Conservation (phyloP, 1,284 basidiomycete species). For the Tausonia pullulans region DNA sequence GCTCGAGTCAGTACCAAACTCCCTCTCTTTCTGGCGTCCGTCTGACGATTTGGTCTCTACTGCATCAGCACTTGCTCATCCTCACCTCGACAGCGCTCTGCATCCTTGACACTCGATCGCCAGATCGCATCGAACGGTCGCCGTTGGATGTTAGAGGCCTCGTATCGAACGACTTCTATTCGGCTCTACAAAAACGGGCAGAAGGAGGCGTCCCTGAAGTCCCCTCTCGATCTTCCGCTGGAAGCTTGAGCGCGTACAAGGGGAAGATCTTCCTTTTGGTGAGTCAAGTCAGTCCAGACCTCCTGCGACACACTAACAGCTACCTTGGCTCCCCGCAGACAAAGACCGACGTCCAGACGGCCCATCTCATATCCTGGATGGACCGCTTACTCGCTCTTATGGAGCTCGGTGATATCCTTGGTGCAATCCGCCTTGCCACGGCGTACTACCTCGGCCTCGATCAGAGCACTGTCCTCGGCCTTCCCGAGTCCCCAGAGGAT, state of each 20-base stretch:
- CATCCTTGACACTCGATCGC: constrained; percentile 54
- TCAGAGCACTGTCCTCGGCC: constrained; percentile 75
- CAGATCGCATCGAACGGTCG: constrained; percentile 29
- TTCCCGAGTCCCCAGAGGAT: constrained; percentile 54
- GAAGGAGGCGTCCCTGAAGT: constrained; percentile 9
- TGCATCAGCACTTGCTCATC: constrained; percentile 34
- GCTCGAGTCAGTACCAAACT: constrained; percentile 47
- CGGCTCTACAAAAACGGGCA: constrained; percentile 14
- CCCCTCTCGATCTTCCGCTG: constrained; percentile 29
- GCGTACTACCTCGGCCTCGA: constrained; percentile 73
- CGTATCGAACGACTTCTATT: constrained; percentile 28
- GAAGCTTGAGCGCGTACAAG: constrained; percentile 71
- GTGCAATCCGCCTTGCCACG: constrained; percentile 75
- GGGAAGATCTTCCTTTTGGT: constrained; percentile 85
- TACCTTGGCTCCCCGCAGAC: constrained; percentile 26
- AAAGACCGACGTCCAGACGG: constrained; percentile 54
- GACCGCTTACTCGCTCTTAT: constrained; percentile 80
- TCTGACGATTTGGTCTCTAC: constrained; percentile 42
- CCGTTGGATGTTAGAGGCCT: constrained; percentile 28
- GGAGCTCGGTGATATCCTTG: constrained; percentile 74
- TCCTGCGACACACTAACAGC: neutral
- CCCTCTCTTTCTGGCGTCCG: neutral
- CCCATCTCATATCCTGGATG: constrained; percentile 87
- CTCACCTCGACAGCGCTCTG: constrained; percentile 50
- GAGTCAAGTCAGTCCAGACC: constrained; percentile 29